These are phyloP conservation scores for Rhizopus stolonifer DNA, from an alignment of 371 early-diverging fungal species.

Conservation along the genomic window DNA sequence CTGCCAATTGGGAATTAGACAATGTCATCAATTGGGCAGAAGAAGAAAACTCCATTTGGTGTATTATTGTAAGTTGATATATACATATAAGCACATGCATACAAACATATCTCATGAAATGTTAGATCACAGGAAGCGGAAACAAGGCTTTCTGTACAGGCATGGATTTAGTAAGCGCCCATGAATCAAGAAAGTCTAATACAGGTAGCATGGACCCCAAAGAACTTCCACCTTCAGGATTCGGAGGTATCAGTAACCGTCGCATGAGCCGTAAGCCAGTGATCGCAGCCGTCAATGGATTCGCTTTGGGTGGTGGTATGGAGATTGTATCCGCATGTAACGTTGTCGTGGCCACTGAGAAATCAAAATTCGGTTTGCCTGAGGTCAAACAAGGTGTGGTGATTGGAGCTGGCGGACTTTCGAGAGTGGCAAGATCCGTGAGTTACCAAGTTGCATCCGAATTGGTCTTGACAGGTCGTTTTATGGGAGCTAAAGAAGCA, in stretches of 20 bases:
- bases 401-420: slow-evolving; percentile 47
- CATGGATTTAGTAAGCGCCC: slow-evolving; percentile 46
- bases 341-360: slow-evolving; percentile 47
- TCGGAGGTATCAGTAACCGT: slow-evolving; percentile 48
- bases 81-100: neutral
- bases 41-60: slow-evolving; percentile 42
- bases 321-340: slow-evolving; percentile 47
- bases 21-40: slow-evolving; percentile 48
- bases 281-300: slow-evolving; percentile 55
- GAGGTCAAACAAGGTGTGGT: slow-evolving; percentile 53
- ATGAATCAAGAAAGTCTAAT: slow-evolving; percentile 15
- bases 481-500: slow-evolving; percentile 42
- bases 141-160: slow-evolving; percentile 51
- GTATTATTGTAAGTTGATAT: slow-evolving; percentile 36
- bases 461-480: slow-evolving; percentile 48
- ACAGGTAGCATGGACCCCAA: neutral
- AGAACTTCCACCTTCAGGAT: slow-evolving; percentile 38
- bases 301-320: slow-evolving; percentile 51
- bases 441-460: slow-evolving; percentile 49
- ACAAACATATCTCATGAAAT: neutral
- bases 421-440: slow-evolving; percentile 41
- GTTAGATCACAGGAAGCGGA: slow-evolving; percentile 50
- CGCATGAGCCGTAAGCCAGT: slow-evolving; percentile 43
- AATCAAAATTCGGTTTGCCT: slow-evolving; percentile 46
- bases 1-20: slow-evolving; percentile 44